A percentile compares a stretch with the other conserved stretches of the same genome.
phyloP scores from a whole-genome alignment of 2,329 filamentous ascomycete species.

The Trichoderma lentiforme region DNA sequence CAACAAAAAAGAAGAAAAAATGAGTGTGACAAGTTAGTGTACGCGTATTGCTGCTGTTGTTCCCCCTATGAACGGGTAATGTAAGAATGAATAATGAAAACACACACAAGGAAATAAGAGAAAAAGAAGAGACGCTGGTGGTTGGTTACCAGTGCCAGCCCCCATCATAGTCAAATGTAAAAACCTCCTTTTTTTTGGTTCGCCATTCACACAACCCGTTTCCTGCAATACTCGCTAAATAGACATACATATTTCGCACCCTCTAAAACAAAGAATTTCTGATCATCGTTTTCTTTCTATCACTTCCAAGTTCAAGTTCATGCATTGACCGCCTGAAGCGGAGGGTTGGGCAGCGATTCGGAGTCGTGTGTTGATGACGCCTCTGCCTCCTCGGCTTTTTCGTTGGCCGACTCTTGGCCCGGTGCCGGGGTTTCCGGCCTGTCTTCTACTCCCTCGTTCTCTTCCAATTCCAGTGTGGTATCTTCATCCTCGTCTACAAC shows the following conservation, averaged over 20 bases:
- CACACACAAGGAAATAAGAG: neutral
- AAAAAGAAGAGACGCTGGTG: neutral
- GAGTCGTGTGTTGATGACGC: constrained; percentile 29
- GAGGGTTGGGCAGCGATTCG: constrained; percentile 30
- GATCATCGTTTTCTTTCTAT: constrained; percentile 18
- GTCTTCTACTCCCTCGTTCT: constrained; percentile 21
- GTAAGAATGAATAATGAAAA: neutral
- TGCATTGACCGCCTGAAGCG: constrained; percentile 34
- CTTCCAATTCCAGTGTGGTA: constrained; percentile 2
- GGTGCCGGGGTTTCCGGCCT: constrained; percentile 26
- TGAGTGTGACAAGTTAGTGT: neutral
- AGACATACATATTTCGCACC: constrained; percentile 28
- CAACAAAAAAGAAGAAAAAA: neutral
- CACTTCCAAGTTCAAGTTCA: constrained; percentile 22
- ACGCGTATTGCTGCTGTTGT: neutral
- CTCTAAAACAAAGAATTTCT: constrained; percentile 9
- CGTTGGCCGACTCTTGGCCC: constrained; percentile 19
- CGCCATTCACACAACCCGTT: constrained; percentile 4
- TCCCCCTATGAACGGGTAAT: neutral
- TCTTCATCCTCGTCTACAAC: constrained; percentile 8
- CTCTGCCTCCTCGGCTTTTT: constrained; percentile 28
- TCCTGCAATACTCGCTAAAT: constrained; percentile 24
- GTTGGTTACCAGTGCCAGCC: neutral
- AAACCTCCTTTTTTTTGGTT: neutral
- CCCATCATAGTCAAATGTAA: constrained; percentile 2